Evolutionary conservation across 768 basidiomycete genomes (phyloP).

Genomic region (Zangia roseola): DNA sequence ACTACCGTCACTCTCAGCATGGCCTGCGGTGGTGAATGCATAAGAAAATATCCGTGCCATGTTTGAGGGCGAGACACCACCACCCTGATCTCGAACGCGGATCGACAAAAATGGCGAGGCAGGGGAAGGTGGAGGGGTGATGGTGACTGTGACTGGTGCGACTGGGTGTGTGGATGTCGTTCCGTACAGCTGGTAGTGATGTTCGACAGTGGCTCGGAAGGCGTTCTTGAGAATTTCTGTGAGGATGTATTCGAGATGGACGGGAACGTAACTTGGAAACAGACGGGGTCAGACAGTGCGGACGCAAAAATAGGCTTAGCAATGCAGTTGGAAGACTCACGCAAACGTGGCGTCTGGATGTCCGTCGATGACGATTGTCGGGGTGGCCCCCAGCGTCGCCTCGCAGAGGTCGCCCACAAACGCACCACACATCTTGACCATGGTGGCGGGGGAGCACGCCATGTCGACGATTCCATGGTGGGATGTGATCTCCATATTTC

Average conservation of each 20-base stretch:
- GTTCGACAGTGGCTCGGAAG: conserved; percentile 86
- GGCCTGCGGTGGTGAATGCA: conserved; percentile 84
- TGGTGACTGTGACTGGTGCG: conserved; percentile 69
- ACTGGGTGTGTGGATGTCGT: conserved; percentile 36
- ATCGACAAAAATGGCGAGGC: conserved; percentile 61
- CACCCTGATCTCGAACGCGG: conserved; percentile 82
- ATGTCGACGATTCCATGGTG: conserved; percentile 75
- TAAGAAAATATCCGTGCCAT: conserved; percentile 86
- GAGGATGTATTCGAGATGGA: conserved; percentile 88
- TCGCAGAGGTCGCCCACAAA: conserved; percentile 84
- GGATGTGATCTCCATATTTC: conserved; percentile 29
- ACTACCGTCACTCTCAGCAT: conserved; percentile 45
- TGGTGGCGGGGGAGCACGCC: conserved; percentile 64
- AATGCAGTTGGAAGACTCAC: conserved; percentile 44
- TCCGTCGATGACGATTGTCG: conserved; percentile 69
- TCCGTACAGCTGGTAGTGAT: conserved; percentile 48
- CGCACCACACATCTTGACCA: conserved; percentile 79
- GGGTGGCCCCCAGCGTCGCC: conserved; percentile 74
- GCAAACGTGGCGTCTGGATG: conserved; percentile 69
- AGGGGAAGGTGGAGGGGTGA: conserved; percentile 51
- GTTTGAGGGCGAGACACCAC: conserved; percentile 73
- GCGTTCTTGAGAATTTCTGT: conserved; percentile 92
- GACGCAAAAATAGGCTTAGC: not conserved
- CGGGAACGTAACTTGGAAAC: conserved; percentile 70
- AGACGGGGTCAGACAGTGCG: conserved; percentile 7